Conservation (phyloP, 148 eudicot species). For the Spergularia marina region DNA sequence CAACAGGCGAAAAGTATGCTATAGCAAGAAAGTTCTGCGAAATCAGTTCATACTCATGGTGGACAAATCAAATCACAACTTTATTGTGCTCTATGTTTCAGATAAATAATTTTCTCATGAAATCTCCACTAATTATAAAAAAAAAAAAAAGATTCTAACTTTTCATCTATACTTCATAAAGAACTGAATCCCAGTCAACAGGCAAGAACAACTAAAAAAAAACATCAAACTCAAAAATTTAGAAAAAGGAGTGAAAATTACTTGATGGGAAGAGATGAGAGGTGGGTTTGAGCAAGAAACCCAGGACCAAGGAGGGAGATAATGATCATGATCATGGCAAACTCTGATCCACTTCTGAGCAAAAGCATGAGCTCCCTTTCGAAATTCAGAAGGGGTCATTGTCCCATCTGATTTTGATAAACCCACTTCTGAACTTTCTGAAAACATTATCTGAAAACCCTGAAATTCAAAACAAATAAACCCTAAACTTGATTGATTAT, state of each 20-base stretch:
- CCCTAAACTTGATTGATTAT: not conserved
- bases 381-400: constrained; percentile 47
- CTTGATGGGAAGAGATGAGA: constrained; percentile 35
- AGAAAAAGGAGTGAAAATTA: constrained; percentile 5
- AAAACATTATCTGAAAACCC: constrained; percentile 12
- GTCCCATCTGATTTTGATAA: constrained; percentile 55
- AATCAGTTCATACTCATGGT: too few relatives aligned
- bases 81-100: not conserved
- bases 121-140: not conserved
- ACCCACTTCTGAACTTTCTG: constrained; percentile 13
- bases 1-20: not conserved
- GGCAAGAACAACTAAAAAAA: not conserved
- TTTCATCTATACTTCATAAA: not conserved
- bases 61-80: not conserved
- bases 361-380: constrained; percentile 43
- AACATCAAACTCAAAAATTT: too few relatives aligned
- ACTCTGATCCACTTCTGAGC: constrained; percentile 54
- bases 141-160: not conserved
- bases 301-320: constrained; percentile 71
- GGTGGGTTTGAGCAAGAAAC: constrained; percentile 35
- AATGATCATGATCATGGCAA: constrained; percentile 26
- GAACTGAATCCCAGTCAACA: not conserved
- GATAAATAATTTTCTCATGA: not conserved
- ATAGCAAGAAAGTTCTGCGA: not conserved
- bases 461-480: constrained; percentile 4